Conservation (phyloP, 108 stramenopile genomes). For the Stephanodiscus minutulus region DNA sequence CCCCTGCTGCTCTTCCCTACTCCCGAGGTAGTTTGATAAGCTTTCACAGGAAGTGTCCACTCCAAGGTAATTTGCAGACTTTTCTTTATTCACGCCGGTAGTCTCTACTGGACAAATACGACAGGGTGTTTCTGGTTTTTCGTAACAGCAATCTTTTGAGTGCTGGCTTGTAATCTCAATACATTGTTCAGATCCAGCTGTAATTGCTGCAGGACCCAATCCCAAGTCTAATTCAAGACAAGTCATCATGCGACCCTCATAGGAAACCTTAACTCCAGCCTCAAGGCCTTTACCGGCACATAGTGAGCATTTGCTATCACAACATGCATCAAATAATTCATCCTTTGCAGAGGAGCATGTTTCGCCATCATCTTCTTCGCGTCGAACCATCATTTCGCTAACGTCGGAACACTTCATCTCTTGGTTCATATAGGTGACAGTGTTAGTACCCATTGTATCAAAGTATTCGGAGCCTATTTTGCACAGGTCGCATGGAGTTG, state of each 20-base stretch:
- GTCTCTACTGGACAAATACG: constrained; percentile 40
- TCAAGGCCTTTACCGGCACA: constrained; percentile 47
- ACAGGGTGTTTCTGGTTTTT: constrained; percentile 42
- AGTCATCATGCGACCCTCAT: constrained; percentile 46
- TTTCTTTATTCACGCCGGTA: constrained; percentile 29
- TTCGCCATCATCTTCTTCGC: constrained; percentile 37
- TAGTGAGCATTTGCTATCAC: constrained; percentile 44
- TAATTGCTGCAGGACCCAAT: constrained; percentile 27
- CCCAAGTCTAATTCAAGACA: constrained; percentile 49
- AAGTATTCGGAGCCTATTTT: constrained; percentile 34
- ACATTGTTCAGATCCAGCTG: constrained; percentile 40
- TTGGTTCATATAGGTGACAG: constrained; percentile 32
- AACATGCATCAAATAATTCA: constrained; percentile 39
- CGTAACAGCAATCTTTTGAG: constrained; percentile 40
- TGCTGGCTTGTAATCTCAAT: constrained; percentile 25
- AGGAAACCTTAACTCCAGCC: constrained; percentile 45
- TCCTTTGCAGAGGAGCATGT: constrained; percentile 25
- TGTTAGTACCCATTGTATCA: constrained; percentile 44
- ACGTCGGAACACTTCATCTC: constrained; percentile 34
- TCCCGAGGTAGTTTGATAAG: constrained; percentile 49
- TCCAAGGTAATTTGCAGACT: constrained; percentile 40
- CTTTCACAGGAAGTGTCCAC: constrained; percentile 48
- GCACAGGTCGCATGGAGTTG: constrained; percentile 41
- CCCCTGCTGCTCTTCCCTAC: constrained; percentile 45
- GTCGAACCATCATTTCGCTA: constrained; percentile 32